Base-by-base conservation (phyloP, 495 filamentous ascomycete species). In the Penicillium daleae region DNA sequence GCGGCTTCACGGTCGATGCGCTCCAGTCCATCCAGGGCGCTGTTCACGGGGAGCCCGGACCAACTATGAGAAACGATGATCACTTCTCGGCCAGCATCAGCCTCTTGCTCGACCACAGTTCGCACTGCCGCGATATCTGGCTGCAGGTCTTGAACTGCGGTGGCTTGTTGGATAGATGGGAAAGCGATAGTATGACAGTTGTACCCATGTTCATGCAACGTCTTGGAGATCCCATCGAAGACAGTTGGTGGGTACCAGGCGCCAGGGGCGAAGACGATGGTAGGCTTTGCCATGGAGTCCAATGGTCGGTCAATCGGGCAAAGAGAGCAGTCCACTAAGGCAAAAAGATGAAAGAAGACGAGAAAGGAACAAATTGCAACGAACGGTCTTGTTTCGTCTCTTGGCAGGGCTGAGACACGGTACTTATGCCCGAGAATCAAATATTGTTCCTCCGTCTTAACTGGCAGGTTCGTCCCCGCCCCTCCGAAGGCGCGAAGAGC, bases 11-110 rank as follows among this genome's bases (percentile, higher is more conserved):
- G 71, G 7, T 78, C 68, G 1, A 32, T 37, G 58, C 78, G 80
- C 56, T 74, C 78, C n/a, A 81, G 65, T 0, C 76, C 81, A 33
- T 78, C 76, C 39, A 85, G 65, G 4, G 82, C 81, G 55, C 78
- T 82, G 65, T 70, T 76, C 8, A 79, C 81, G 0, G 83, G 80
- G 12, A 82, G 59, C 6, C 83, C 84, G 31, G 82, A 75, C 73
- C 83, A 86, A 39, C 80, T 82, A 65, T 80, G 78, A 32, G 70
- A 65, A 27, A 80, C 54, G 26, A 80, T 46, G 12, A 79, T 55
- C 13, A 80, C 69, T n/a, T 79, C 76, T 26, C 71, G 60, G 6
- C 76, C 74, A 0, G 60, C 68, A 13, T 72, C 54, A 24, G 63
- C 65, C 49, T 70, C 76, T 6, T 56, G 40, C 29, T 71, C 66